Evolutionary conservation across 179 eudicot genomes (phyloP).

Genomic region (Spinacia oleracea): DNA sequence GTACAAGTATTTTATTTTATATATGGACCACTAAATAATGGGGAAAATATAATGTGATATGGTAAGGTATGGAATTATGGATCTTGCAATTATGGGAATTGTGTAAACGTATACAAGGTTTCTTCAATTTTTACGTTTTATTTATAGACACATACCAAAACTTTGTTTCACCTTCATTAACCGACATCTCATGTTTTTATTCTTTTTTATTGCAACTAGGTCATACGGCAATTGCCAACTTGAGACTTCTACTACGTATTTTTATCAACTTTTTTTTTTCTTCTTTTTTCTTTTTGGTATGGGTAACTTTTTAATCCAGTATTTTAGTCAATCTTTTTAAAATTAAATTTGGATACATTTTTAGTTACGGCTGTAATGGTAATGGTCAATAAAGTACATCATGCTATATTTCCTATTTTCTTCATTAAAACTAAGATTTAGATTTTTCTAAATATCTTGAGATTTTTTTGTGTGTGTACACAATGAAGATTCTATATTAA

Average conservation of each 20-base stretch:
- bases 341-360: neutral
- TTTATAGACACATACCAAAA: conserved; percentile 14
- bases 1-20: no score
- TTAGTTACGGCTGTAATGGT: neutral
- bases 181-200: neutral
- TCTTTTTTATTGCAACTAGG: neutral
- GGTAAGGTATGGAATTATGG: neutral
- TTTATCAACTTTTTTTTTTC: no score
- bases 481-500: no score
- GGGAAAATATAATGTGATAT: neutral
- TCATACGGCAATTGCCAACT: neutral
- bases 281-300: neutral
- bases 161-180: neutral
- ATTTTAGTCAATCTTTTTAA: neutral
- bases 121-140: neutral
- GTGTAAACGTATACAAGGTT: conserved; percentile 15
- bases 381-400: neutral
- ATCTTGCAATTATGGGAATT: conserved; percentile 17
- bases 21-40: conserved; percentile 3
- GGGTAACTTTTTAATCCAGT: neutral
- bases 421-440: neutral
- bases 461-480: no score
- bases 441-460: no score
- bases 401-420: neutral
- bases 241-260: neutral